Conservation (phyloP, 1,284 basidiomycete genomes). For the Rhizopogon parksii region DNA sequence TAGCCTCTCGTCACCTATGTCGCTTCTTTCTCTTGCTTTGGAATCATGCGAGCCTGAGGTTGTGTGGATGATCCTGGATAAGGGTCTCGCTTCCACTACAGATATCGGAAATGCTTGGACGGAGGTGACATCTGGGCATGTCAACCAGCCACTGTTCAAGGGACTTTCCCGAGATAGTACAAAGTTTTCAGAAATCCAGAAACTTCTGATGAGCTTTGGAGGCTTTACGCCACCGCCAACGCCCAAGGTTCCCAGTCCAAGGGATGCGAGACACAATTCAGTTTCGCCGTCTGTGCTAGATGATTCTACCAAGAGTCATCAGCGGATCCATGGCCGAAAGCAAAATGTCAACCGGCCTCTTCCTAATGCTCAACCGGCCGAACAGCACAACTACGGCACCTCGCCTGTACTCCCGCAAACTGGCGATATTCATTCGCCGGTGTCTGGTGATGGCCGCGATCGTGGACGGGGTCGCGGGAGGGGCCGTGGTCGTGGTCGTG, state of each 20-base stretch:
- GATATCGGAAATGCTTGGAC: slow-evolving; percentile 47
- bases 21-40: slow-evolving; percentile 49
- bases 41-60: slow-evolving; percentile 53
- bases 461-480: slow-evolving; percentile 35
- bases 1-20: slow-evolving; percentile 30
- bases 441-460: slow-evolving; percentile 22
- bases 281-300: background rate
- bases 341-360: background rate
- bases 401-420: slow-evolving; percentile 6
- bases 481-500: slow-evolving; percentile 33
- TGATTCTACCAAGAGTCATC: background rate
- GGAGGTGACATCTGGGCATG: slow-evolving; percentile 36
- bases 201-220: slow-evolving; percentile 49
- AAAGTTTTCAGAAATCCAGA: slow-evolving; percentile 45
- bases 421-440: slow-evolving; percentile 4
- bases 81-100: slow-evolving; percentile 39
- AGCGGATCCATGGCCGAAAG: background rate
- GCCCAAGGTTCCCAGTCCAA: slow-evolving; percentile 24
- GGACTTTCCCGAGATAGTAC: slow-evolving; percentile 22
- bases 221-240: slow-evolving; percentile 42
- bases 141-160: slow-evolving; percentile 25
- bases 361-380: background rate
- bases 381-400: background rate
- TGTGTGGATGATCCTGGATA: slow-evolving; percentile 56
- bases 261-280: slow-evolving; percentile 7